Conservation (phyloP, 176 grass and related monocot species). For the Lolium perenne region DNA sequence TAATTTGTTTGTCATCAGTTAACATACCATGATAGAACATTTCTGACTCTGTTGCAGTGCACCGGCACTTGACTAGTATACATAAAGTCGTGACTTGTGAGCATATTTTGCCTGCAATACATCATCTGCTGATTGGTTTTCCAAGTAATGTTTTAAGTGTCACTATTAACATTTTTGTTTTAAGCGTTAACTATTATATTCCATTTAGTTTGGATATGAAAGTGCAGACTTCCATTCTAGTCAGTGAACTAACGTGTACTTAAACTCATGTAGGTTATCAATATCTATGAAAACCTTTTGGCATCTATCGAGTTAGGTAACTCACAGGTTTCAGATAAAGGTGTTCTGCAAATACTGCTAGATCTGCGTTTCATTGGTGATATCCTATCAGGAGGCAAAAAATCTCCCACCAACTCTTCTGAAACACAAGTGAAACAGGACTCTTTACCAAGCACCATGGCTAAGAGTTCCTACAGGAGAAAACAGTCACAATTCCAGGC, state of each 20-base stretch:
- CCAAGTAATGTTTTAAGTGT: not conserved
- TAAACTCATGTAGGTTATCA: slow-evolving; percentile 66
- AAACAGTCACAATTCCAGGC: slow-evolving; percentile 62
- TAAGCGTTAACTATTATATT: not conserved
- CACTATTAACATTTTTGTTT: not conserved
- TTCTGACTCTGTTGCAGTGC: too few relatives aligned
- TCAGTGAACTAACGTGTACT: slow-evolving; percentile 28
- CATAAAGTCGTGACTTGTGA: not conserved
- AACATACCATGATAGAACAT: too few relatives aligned
- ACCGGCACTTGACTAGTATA: not conserved
- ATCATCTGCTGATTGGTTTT: slow-evolving; percentile 22
- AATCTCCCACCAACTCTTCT: slow-evolving; percentile 44
- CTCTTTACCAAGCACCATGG: slow-evolving; percentile 41
- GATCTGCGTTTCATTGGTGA: slow-evolving; percentile 90
- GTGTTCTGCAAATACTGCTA: slow-evolving; percentile 85
- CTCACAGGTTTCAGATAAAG: slow-evolving; percentile 82
- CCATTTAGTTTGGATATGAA: slow-evolving; percentile 33
- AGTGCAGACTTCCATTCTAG: slow-evolving; percentile 29
- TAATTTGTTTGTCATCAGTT: too few relatives aligned
- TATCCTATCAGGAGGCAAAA: slow-evolving; percentile 83
- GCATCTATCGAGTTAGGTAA: slow-evolving; percentile 63
- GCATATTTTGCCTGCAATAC: slow-evolving; percentile 10
- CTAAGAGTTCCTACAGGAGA: slow-evolving; percentile 80
- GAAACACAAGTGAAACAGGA: slow-evolving; percentile 67
- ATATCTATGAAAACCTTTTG: slow-evolving; percentile 77